These are phyloP conservation scores for Hysterium pulicare DNA, from an alignment of 2,329 filamentous ascomycete genomes.

Conservation along the genomic window DNA sequence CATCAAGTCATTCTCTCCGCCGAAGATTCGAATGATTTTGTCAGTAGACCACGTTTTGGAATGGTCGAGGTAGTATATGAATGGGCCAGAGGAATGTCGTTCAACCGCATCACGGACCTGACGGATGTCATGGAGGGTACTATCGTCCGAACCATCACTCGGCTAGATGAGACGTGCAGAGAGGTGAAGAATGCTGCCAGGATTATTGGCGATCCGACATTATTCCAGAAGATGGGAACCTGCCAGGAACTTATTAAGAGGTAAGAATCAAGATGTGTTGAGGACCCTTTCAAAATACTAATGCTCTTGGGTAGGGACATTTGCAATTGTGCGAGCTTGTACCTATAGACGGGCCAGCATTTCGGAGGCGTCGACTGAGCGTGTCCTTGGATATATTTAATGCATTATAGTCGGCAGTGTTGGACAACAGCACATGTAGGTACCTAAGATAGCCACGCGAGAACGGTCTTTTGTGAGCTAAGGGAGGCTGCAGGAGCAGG, in stretches of 20 bases:
- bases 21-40: slow-evolving; percentile 91
- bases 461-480: no score
- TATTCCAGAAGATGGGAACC: slow-evolving; percentile 95
- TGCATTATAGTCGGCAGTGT: background rate
- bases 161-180: slow-evolving; percentile 91
- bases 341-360: slow-evolving; percentile 22
- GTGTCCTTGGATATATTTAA: background rate
- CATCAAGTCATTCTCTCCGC: slow-evolving; percentile 89
- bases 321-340: slow-evolving; percentile 40
- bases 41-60: slow-evolving; percentile 81
- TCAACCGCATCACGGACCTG: slow-evolving; percentile 93
- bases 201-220: slow-evolving; percentile 87
- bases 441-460: background rate
- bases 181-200: slow-evolving; percentile 97
- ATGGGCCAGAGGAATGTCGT: slow-evolving; percentile 96
- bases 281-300: slow-evolving; percentile 12
- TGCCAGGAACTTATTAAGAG: slow-evolving; percentile 98
- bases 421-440: background rate
- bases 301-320: slow-evolving; percentile 34
- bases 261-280: slow-evolving; percentile 63
- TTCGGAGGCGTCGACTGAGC: background rate
- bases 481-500: background rate
- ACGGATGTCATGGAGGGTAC: slow-evolving; percentile 97
- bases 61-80: slow-evolving; percentile 98
- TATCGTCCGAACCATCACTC: slow-evolving; percentile 90